phyloP scores from a whole-genome alignment of 1,284 basidiomycete genomes.

The Vanrija sp. region DNA sequence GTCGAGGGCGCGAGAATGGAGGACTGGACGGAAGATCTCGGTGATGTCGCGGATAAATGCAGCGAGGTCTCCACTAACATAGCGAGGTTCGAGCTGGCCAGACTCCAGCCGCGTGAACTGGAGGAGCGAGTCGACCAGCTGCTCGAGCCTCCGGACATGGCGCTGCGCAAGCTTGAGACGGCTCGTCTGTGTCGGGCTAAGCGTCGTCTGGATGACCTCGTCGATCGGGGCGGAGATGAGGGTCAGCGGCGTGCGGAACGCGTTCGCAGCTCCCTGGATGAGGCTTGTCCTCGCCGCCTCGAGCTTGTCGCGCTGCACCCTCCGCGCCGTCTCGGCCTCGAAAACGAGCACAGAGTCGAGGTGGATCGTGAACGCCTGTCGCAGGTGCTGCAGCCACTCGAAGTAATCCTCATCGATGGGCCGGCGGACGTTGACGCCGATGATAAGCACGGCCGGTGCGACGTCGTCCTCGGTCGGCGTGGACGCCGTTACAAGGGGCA shows the following conservation, averaged over 20 bases:
- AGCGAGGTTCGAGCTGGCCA: constrained; percentile 31
- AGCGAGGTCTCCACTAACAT: constrained; percentile 32
- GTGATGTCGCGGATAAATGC: constrained; percentile 35
- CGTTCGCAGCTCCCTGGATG: constrained; percentile 32
- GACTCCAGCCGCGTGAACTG: constrained; percentile 45
- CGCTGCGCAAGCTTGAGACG: constrained; percentile 34
- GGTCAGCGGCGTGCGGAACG: constrained; percentile 29
- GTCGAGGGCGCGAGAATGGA: constrained; percentile 18
- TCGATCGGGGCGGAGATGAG: constrained; percentile 28
- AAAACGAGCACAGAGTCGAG: constrained; percentile 9
- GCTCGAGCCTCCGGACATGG: constrained; percentile 31
- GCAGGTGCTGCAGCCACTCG: constrained; percentile 24
- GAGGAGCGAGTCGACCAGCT: constrained; percentile 41
- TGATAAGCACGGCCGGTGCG: constrained; percentile 33
- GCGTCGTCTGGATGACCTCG: constrained; percentile 20
- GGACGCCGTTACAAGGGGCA: constrained; percentile 32
- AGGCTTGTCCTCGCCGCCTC: constrained; percentile 24
- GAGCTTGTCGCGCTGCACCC: constrained; percentile 13
- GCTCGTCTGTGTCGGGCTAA: constrained; percentile 18
- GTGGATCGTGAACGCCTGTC: constrained; percentile 11
- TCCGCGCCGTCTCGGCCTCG: constrained; percentile 5
- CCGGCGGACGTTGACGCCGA: constrained; percentile 36
- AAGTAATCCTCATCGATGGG: constrained; percentile 31
- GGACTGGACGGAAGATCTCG: constrained; percentile 29
- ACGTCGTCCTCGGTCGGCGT: constrained; percentile 1